These are phyloP conservation scores for Brassica rapa DNA, from an alignment of 345 rosid species.

Conservation along the genomic window DNA sequence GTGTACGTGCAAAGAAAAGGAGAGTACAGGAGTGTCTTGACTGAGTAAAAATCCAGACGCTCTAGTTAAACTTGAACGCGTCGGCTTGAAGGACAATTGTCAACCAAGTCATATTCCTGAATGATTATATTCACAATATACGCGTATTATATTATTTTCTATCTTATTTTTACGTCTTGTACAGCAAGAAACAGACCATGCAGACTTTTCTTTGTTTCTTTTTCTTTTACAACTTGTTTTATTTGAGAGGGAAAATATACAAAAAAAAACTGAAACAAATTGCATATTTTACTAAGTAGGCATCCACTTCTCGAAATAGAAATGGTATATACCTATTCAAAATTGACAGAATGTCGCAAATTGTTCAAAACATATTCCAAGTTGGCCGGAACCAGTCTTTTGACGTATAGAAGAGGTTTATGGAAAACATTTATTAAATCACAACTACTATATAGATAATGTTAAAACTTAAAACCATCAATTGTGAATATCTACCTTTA, in stretches of 20 bases:
- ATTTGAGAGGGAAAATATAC: neutral
- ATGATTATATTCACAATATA: neutral
- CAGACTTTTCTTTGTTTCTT: neutral
- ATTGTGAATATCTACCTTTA: slow-evolving; percentile 2
- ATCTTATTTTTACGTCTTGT: neutral
- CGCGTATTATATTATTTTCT: neutral
- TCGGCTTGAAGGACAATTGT: neutral
- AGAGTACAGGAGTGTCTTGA: neutral
- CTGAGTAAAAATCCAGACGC: neutral
- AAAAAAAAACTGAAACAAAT: neutral
- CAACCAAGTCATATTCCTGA: neutral
- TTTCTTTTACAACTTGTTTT: neutral
- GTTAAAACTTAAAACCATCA: neutral
- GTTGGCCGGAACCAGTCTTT: slow-evolving; percentile 24
- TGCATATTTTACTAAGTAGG: neutral
- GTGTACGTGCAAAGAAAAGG: neutral
- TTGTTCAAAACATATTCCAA: slow-evolving; percentile 12
- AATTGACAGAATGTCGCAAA: neutral
- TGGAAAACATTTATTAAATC: neutral
- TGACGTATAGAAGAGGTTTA: slow-evolving; percentile 1
- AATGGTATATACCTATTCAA: neutral
- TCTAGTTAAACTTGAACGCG: neutral
- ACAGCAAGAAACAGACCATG: neutral
- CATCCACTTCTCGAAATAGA: neutral
- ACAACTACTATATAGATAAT: neutral